Evolutionary conservation across 768 basidiomycete species (phyloP).

Genomic region (Suillus paluster): DNA sequence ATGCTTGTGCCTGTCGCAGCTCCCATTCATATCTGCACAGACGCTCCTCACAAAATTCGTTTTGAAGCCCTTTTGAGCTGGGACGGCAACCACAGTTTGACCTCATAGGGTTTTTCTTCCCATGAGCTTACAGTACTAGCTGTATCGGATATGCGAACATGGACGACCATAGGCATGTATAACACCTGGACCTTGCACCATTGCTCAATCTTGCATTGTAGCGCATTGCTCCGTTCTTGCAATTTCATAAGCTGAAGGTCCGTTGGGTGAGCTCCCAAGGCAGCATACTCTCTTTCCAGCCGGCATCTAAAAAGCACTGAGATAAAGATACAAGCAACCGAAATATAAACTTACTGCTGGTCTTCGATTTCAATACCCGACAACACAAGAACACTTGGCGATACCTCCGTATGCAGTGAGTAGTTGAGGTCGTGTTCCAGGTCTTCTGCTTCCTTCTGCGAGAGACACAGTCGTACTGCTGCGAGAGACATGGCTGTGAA

Average conservation of each 20-base stretch:
- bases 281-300: no score
- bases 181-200: constrained; percentile 33
- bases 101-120: background rate
- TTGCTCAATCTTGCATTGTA: constrained; percentile 30
- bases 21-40: constrained; percentile 4
- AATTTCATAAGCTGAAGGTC: constrained; percentile 34
- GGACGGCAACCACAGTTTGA: constrained; percentile 8
- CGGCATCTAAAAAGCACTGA: background rate
- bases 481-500: constrained; percentile 1
- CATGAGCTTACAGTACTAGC: background rate
- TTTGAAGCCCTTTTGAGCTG: background rate
- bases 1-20: constrained; percentile 18
- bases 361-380: constrained; percentile 22
- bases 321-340: no score
- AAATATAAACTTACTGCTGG: constrained; percentile 16
- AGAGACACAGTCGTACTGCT: constrained; percentile 11
- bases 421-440: background rate
- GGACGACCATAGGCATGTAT: constrained; percentile 29
- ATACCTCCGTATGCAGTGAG: constrained; percentile 12
- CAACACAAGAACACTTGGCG: constrained; percentile 9
- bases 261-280: constrained; percentile 27
- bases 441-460: constrained; percentile 10
- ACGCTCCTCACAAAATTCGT: background rate
- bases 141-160: background rate
- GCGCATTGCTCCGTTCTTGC: constrained; percentile 24